Conservation (phyloP, 2,329 filamentous ascomycete species). For the Didymella arachidicola region DNA sequence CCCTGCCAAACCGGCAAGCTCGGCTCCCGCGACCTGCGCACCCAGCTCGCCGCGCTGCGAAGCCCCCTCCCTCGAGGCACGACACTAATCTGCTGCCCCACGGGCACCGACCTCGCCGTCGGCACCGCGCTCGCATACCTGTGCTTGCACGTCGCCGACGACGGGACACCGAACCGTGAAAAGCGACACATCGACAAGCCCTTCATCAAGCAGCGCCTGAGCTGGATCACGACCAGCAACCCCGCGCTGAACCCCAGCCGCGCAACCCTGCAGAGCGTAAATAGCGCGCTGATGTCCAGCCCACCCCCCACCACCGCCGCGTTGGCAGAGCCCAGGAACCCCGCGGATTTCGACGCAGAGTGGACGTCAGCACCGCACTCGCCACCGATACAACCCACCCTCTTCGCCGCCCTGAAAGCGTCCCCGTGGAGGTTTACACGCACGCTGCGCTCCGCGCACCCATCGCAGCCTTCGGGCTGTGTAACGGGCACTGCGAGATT, state of each 20-base stretch:
- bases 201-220: conserved; percentile 77
- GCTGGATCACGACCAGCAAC: conserved; percentile 81
- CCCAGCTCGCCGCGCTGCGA: conserved; percentile 70
- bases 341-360: background rate
- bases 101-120: conserved; percentile 80
- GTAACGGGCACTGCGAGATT: conserved; percentile 67
- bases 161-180: conserved; percentile 56
- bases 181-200: conserved; percentile 68
- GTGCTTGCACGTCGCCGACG: conserved; percentile 74
- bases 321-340: background rate
- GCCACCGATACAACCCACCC: conserved; percentile 7
- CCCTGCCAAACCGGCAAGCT: conserved; percentile 75
- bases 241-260: conserved; percentile 84
- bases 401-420: background rate
- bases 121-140: conserved; percentile 78
- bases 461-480: conserved; percentile 70
- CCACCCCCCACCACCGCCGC: background rate
- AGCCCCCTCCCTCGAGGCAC: conserved; percentile 55
- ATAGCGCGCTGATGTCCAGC: conserved; percentile 79
- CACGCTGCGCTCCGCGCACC: conserved; percentile 61
- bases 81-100: conserved; percentile 70
- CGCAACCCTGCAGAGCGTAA: conserved; percentile 87
- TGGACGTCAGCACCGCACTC: background rate
- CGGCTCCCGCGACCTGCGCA: conserved; percentile 82
- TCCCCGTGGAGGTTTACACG: conserved; percentile 67